Percentiles rank a stretch among this genome's conserved stretches.
Conservation (phyloP, 495 filamentous ascomycete genomes). For the Aspergillus nanangensis region DNA sequence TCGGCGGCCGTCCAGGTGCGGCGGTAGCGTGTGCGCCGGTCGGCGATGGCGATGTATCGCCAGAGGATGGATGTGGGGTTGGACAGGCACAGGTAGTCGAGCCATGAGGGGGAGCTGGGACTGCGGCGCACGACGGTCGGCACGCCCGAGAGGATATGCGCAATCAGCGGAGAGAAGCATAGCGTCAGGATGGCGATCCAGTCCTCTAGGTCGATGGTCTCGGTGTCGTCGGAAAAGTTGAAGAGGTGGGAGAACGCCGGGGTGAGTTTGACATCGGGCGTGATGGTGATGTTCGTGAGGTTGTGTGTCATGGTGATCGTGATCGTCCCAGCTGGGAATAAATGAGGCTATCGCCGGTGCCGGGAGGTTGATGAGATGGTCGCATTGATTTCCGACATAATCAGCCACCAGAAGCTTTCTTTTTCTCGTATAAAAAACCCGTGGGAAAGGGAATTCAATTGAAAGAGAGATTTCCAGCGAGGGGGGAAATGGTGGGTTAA, state of each 20-base stretch:
- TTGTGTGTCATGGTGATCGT: no score
- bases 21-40: neutral
- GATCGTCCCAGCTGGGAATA: no score
- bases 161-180: slow-evolving; percentile 1
- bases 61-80: slow-evolving; percentile 1
- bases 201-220: neutral
- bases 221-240: neutral
- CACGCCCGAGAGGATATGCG: neutral
- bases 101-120: neutral
- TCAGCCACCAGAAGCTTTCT: no score
- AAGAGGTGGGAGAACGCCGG: neutral
- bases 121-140: neutral
- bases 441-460: no score
- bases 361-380: no score
- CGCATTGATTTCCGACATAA: no score
- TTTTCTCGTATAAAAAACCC: no score
- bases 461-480: no score
- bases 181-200: neutral
- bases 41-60: slow-evolving; percentile 2
- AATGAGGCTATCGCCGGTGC: no score
- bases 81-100: neutral
- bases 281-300: neutral
- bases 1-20: neutral
- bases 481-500: no score
- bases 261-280: neutral